Conservation (phyloP, 179 eudicot genomes). For the Actinidia chinensis region DNA sequence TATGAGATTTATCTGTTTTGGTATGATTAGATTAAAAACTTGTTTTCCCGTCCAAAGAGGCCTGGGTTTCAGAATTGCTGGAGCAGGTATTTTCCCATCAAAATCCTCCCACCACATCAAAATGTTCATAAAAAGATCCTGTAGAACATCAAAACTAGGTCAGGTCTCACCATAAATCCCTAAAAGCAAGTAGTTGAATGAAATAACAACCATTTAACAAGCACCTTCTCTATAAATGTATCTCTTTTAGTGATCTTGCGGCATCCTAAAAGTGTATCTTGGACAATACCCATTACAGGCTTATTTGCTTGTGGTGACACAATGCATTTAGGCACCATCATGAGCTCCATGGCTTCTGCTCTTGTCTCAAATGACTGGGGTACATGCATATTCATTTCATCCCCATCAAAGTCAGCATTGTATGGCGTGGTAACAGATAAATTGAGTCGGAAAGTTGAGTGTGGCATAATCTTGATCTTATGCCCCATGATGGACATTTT, state of each 20-base stretch:
- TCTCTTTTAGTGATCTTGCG: slow-evolving; percentile 97
- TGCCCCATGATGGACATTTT: slow-evolving; percentile 99
- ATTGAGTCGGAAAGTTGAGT: slow-evolving; percentile 91
- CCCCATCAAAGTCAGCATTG: slow-evolving; percentile 99
- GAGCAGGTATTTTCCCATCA: slow-evolving; percentile 97
- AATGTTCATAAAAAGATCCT: slow-evolving; percentile 99
- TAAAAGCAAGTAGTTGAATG: background rate
- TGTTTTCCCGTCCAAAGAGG: slow-evolving; percentile 99
- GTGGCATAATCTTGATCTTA: slow-evolving; percentile 96
- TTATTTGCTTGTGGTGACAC: slow-evolving; percentile 96
- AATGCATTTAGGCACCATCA: slow-evolving; percentile 99
- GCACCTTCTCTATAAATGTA: slow-evolving; percentile 97
- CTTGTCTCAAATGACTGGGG: slow-evolving; percentile 99
- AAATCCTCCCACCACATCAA: slow-evolving; percentile 99
- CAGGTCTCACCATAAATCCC: background rate
- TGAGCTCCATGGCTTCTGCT: slow-evolving; percentile 95
- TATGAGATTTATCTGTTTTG: slow-evolving; percentile 92
- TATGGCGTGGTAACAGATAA: slow-evolving; percentile 97
- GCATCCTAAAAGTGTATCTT: slow-evolving; percentile 96
- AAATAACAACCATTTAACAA: background rate
- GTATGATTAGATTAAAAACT: slow-evolving; percentile 94
- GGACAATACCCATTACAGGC: slow-evolving; percentile 99
- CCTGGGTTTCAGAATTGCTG: slow-evolving; percentile 92
- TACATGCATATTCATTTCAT: slow-evolving; percentile 99
- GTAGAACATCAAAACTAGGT: slow-evolving; percentile 2